A percentile compares a stretch with the other conserved stretches of the same genome.
These are phyloP conservation scores for Psilocybe azurescens DNA, from an alignment of 768 basidiomycete genomes.

Conservation along the genomic window DNA sequence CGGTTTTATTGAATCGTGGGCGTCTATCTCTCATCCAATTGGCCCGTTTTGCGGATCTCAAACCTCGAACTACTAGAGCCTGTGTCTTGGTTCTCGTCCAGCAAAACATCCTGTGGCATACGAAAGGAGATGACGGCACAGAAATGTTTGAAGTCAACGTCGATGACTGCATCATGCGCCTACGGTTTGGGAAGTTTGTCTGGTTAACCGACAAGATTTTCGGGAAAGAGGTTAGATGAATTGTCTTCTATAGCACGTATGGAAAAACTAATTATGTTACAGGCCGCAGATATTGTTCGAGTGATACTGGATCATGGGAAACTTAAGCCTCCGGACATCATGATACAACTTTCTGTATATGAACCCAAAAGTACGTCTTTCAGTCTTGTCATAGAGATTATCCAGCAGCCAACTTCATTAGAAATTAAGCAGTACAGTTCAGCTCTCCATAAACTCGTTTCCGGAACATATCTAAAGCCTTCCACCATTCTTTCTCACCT, in stretches of 20 bases:
- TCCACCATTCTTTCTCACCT: slow-evolving; percentile 79
- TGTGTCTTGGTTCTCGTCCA: slow-evolving; percentile 83
- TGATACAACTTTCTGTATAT: slow-evolving; percentile 51
- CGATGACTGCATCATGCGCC: slow-evolving; percentile 80
- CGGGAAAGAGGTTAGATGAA: slow-evolving; percentile 65
- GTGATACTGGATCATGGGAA: slow-evolving; percentile 86
- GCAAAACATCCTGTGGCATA: slow-evolving; percentile 92
- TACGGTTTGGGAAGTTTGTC: slow-evolving; percentile 85
- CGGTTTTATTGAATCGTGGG: slow-evolving; percentile 79
- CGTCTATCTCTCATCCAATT: slow-evolving; percentile 75
- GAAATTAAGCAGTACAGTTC: slow-evolving; percentile 55
- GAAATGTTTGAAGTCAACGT: slow-evolving; percentile 84
- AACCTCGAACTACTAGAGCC: slow-evolving; percentile 70
- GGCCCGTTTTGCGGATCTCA: slow-evolving; percentile 70
- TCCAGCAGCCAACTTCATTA: slow-evolving; percentile 2
- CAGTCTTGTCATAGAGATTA: neutral
- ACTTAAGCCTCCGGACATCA: slow-evolving; percentile 75
- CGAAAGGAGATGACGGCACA: slow-evolving; percentile 69
- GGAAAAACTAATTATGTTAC: slow-evolving; percentile 5
- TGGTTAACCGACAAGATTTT: slow-evolving; percentile 74
- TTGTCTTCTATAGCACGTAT: neutral
- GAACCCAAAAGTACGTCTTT: slow-evolving; percentile 61
- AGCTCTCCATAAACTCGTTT: slow-evolving; percentile 73
- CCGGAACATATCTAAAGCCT: slow-evolving; percentile 75
- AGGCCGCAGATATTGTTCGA: slow-evolving; percentile 82